phyloP scores from a whole-genome alignment of 2,329 filamentous ascomycete genomes.

The Colletotrichum agaves region DNA sequence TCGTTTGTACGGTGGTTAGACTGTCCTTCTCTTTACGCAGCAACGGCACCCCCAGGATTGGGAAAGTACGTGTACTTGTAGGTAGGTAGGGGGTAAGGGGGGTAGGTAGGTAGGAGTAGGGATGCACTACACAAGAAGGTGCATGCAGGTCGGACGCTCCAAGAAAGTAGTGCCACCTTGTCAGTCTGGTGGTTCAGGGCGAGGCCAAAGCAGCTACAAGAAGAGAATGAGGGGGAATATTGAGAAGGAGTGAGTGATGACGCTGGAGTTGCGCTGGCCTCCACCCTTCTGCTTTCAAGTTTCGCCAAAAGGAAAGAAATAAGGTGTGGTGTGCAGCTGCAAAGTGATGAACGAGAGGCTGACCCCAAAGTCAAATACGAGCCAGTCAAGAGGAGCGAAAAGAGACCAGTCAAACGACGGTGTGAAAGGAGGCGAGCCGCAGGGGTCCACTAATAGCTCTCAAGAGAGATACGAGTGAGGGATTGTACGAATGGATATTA shows the following conservation, averaged over 20 bases:
- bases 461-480: slow-evolving; percentile 19
- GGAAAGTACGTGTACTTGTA: slow-evolving; percentile 27
- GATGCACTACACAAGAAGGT: slow-evolving; percentile 4
- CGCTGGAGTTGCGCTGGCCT: slow-evolving; percentile 28
- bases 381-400: slow-evolving; percentile 24
- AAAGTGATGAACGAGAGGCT: slow-evolving; percentile 6
- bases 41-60: slow-evolving; percentile 1
- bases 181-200: slow-evolving; percentile 1
- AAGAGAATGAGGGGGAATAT: background rate
- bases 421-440: slow-evolving; percentile 10
- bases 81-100: background rate
- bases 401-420: slow-evolving; percentile 13
- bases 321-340: slow-evolving; percentile 10
- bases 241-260: slow-evolving; percentile 17
- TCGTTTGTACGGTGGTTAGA: background rate
- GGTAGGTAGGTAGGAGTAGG: background rate
- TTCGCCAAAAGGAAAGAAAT: background rate
- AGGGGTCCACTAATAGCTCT: slow-evolving; percentile 28
- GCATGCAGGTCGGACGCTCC: slow-evolving; percentile 24
- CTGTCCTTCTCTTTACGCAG: background rate
- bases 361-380: slow-evolving; percentile 30
- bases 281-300: background rate
- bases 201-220: background rate
- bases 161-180: slow-evolving; percentile 27
- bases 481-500: background rate